Base-by-base conservation (phyloP, 2,329 filamentous ascomycete species). In the Penicillium sp. region DNA sequence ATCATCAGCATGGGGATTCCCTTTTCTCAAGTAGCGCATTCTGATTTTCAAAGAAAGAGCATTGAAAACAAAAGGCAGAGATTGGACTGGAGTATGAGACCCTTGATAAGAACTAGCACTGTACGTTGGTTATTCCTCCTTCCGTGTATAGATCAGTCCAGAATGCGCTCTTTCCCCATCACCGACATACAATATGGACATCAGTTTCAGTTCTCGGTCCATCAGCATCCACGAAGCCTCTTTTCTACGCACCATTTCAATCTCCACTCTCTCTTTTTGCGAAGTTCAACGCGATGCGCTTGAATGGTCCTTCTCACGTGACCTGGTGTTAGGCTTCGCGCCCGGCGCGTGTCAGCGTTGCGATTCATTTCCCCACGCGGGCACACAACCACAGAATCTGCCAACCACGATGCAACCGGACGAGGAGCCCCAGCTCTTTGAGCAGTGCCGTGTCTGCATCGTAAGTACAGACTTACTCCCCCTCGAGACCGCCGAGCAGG, bases 361-460 rank as follows among this genome's bases (percentile, higher is more conserved):
- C 48, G 33, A 41, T 27, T 13, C 9, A 14, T 53, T 24, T 44
- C 52, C 22, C 31, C 31, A 33, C 31, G 31, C 31, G 31, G 13
- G 45, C 41, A 9, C 13, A 9, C 49, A 53, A 27, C 43, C 39
- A 16, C n/a, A 39, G 29, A 7, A n/a, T 13, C 26, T 14, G 13
- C 7, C 43, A 31, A 11, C 59, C 55, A 74, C 75, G 69, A 66
- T 61, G 49, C 64, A 63, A 26, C 61, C 56, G 45, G 63, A 65
- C 11, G 64, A 64, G 33, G 70, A 67, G 48, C 56, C 65, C 31
- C 71, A 68, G 53, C 71, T 80, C 52, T 81, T 82, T 57, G 70
- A 72, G 16, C 76, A 79, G 60, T 77, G 77, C 64, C 73, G 72
- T 49, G 72, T 81, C 60, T 78, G 77, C 58, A 76, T 82, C 43